These are phyloP conservation scores for Rosellinia necatrix DNA, from an alignment of 2,329 filamentous ascomycete genomes.

Conservation along the genomic window DNA sequence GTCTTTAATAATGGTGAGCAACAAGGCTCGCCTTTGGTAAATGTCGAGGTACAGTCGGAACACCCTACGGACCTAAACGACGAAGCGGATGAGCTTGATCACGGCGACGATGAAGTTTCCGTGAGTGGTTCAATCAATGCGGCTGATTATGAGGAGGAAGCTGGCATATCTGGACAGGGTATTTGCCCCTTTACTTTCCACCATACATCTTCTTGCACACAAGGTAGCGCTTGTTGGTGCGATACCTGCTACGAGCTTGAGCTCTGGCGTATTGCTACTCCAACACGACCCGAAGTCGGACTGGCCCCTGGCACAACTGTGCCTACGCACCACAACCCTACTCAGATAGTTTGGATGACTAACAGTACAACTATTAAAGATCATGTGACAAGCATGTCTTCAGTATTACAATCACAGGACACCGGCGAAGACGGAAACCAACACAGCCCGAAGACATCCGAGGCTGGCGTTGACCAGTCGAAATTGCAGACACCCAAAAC, in stretches of 20 bases:
- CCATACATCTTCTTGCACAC: slow-evolving; percentile 2
- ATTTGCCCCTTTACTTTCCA: slow-evolving; percentile 27
- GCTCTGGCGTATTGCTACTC: slow-evolving; percentile 18
- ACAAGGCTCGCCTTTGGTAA: slow-evolving; percentile 8
- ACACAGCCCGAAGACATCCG: background rate
- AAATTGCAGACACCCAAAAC: slow-evolving; percentile 22
- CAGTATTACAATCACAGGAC: slow-evolving; percentile 14
- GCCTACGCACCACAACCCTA: slow-evolving; percentile 10
- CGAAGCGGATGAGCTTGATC: slow-evolving; percentile 10
- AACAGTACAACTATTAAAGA: slow-evolving; percentile 31
- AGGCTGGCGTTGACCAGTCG: slow-evolving; percentile 2
- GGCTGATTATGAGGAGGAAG: slow-evolving; percentile 33
- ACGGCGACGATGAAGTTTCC: slow-evolving; percentile 8
- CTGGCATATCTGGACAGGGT: slow-evolving; percentile 37
- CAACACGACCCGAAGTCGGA: slow-evolving; percentile 12
- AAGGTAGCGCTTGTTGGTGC: slow-evolving; percentile 18
- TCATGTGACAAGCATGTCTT: slow-evolving; percentile 22
- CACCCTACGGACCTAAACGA: background rate
- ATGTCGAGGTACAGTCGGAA: background rate
- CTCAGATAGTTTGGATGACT: slow-evolving; percentile 23
- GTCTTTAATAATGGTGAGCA: slow-evolving; percentile 32
- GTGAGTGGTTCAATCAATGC: slow-evolving; percentile 28
- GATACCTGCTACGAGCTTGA: slow-evolving; percentile 26
- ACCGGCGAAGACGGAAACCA: slow-evolving; percentile 9
- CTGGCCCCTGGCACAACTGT: slow-evolving; percentile 5